These are phyloP conservation scores for Leccinum subgranulosum DNA, from an alignment of 768 basidiomycete genomes.

Conservation along the genomic window DNA sequence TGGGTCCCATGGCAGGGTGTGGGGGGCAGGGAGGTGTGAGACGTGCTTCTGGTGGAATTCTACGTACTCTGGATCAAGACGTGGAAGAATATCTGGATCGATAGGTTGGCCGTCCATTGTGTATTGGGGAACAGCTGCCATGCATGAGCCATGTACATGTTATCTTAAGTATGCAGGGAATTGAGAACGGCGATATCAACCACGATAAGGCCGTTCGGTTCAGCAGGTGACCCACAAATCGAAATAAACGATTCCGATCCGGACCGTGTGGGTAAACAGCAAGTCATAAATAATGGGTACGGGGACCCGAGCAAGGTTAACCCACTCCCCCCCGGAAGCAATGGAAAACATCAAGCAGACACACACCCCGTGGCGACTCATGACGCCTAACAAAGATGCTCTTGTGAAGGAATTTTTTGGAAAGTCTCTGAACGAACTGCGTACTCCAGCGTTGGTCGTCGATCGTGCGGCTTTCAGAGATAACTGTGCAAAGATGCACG, in stretches of 20 bases:
- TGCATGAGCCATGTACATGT: neutral
- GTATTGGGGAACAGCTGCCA: neutral
- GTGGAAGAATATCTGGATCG: slow-evolving; percentile 55
- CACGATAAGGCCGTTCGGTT: neutral
- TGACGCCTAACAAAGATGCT: slow-evolving; percentile 44
- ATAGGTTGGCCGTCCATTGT: slow-evolving; percentile 43
- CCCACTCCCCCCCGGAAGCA: neutral
- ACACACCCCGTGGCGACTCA: slow-evolving; percentile 41
- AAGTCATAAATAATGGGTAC: slow-evolving; percentile 2
- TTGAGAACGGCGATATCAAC: neutral
- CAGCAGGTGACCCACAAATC: neutral
- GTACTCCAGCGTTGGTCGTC: slow-evolving; percentile 78
- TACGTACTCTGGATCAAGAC: slow-evolving; percentile 65
- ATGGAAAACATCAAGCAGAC: slow-evolving; percentile 40
- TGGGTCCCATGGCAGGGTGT: slow-evolving; percentile 63
- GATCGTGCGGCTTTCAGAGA: slow-evolving; percentile 68
- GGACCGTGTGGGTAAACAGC: neutral
- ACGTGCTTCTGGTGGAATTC: slow-evolving; percentile 55
- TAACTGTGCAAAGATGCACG: slow-evolving; percentile 75
- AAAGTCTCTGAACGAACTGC: slow-evolving; percentile 49
- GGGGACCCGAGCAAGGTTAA: neutral
- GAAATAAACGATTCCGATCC: slow-evolving; percentile 6
- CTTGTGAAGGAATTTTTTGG: slow-evolving; percentile 57
- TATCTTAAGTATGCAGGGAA: slow-evolving; percentile 13
- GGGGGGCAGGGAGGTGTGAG: slow-evolving; percentile 44